A percentile compares a stretch with the other conserved stretches of the same genome.
Conservation (phyloP, 2,329 filamentous ascomycete genomes). For the Aspergillus ochraceoroseus region DNA sequence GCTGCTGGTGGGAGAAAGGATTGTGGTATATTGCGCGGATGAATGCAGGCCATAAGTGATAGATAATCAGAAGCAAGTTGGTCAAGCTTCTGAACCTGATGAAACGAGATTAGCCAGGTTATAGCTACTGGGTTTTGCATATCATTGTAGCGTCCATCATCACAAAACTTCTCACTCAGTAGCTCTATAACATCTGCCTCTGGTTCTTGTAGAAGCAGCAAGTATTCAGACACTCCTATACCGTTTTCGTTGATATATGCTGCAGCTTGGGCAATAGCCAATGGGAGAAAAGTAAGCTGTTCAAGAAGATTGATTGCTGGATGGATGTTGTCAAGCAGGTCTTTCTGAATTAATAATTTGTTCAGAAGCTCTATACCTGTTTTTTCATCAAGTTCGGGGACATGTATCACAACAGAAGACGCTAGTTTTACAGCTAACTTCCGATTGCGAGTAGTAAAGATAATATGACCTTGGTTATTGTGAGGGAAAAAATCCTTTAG, state of each 20-base stretch:
- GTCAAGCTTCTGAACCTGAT: conserved; percentile 14
- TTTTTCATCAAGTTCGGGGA: neutral
- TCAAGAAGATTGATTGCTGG: conserved; percentile 13
- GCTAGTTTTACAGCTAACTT: conserved; percentile 19
- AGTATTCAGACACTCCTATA: neutral
- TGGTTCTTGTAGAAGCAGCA: conserved; percentile 4
- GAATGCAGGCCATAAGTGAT: conserved; percentile 30
- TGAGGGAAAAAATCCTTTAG: conserved; percentile 17
- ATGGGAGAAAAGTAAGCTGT: conserved; percentile 22
- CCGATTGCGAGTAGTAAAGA: conserved; percentile 28
- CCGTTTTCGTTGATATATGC: conserved; percentile 19
- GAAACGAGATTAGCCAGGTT: conserved; percentile 14
- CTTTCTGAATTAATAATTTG: neutral
- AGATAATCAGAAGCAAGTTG: conserved; percentile 16
- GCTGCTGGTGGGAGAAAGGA: conserved; percentile 18
- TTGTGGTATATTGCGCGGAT: conserved; percentile 26
- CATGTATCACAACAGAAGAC: neutral
- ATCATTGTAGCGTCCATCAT: too few relatives aligned
- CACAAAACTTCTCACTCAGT: conserved; percentile 11
- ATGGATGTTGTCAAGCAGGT: conserved; percentile 13
- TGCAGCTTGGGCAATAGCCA: conserved; percentile 27
- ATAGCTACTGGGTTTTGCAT: conserved; percentile 8
- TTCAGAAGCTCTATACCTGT: neutral
- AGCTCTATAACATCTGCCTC: too few relatives aligned
- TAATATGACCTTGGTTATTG: conserved; percentile 22